Evolutionary conservation across 306 rosid genomes (phyloP).

Genomic region (Boehmeria nivea): DNA sequence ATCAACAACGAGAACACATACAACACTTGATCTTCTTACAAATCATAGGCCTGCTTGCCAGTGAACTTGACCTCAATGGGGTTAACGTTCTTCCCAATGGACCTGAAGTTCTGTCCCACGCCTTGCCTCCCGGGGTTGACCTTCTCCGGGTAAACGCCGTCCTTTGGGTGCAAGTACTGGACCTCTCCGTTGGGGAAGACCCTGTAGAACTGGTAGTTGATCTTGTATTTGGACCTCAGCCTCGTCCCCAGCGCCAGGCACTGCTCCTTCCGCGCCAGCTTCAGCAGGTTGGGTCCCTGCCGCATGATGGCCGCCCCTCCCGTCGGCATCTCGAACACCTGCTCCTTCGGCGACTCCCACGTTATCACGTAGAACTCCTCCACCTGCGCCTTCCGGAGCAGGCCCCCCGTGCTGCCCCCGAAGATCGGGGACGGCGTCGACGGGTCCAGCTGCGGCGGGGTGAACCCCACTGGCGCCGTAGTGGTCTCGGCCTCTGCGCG

Average conservation of each 20-base stretch:
- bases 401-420: slow-evolving; percentile 91
- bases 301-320: slow-evolving; percentile 99
- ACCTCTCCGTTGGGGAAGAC: slow-evolving; percentile 97
- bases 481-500: slow-evolving; percentile 30
- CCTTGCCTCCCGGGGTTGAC: slow-evolving; percentile 93
- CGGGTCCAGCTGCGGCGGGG: slow-evolving; percentile 91
- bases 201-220: slow-evolving; percentile 93
- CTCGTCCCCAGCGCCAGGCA: slow-evolving; percentile 95
- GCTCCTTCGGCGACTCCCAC: slow-evolving; percentile 92
- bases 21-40: slow-evolving; percentile 21
- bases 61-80: slow-evolving; percentile 98
- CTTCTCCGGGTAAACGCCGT: slow-evolving; percentile 98
- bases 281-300: slow-evolving; percentile 78
- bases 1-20: too few relatives aligned
- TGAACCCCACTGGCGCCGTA: slow-evolving; percentile 73
- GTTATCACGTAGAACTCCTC: slow-evolving; percentile 96
- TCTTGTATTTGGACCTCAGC: slow-evolving; percentile 92
- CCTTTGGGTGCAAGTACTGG: slow-evolving; percentile 94
- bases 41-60: slow-evolving; percentile 77
- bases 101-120: slow-evolving; percentile 79
- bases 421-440: slow-evolving; percentile 89
- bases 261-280: slow-evolving; percentile 92
- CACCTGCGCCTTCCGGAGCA: slow-evolving; percentile 81
- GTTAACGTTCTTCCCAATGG: slow-evolving; percentile 84
- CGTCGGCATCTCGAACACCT: slow-evolving; percentile 96